Percentiles rank a stretch among this genome's conserved stretches.
phyloP scores from a whole-genome alignment of 108 stramenopile species.

The Cyclotella baltica region DNA sequence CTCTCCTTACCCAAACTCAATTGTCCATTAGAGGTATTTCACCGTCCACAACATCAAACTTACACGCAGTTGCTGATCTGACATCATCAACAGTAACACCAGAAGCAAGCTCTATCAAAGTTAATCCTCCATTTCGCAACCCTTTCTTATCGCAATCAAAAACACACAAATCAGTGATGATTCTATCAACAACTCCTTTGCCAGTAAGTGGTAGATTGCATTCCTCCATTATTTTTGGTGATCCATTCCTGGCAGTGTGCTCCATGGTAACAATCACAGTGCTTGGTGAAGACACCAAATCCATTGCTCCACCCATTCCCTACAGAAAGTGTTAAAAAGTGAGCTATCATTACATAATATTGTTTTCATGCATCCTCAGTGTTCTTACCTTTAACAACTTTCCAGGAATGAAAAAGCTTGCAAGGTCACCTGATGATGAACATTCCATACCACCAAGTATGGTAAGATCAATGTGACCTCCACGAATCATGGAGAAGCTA shows the following conservation, averaged over 20 bases:
- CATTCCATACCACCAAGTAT: slow-evolving; percentile 94
- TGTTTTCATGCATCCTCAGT: no score
- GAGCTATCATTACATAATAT: background rate
- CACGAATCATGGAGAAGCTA: slow-evolving; percentile 93
- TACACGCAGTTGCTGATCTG: slow-evolving; percentile 67
- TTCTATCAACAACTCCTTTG: slow-evolving; percentile 86
- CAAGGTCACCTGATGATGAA: slow-evolving; percentile 87
- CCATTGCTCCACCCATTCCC: slow-evolving; percentile 95
- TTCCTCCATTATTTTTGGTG: slow-evolving; percentile 85
- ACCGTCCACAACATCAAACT: slow-evolving; percentile 49
- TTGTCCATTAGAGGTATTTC: slow-evolving; percentile 53
- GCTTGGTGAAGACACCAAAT: slow-evolving; percentile 82
- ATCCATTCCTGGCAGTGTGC: slow-evolving; percentile 88
- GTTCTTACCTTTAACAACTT: slow-evolving; percentile 84
- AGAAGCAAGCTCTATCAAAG: slow-evolving; percentile 77
- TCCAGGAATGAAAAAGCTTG: slow-evolving; percentile 96
- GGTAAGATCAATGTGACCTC: slow-evolving; percentile 91
- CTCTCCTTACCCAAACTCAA: background rate
- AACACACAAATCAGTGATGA: slow-evolving; percentile 94
- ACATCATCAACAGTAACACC: slow-evolving; percentile 78
- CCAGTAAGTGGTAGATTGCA: slow-evolving; percentile 93
- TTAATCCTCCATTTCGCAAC: slow-evolving; percentile 64
- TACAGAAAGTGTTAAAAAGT: background rate
- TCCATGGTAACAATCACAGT: slow-evolving; percentile 96
- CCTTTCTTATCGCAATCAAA: slow-evolving; percentile 83